Evolutionary conservation across 768 basidiomycete genomes (phyloP), one percentile per base, ranked within the genome.

Genomic region (Trametes maxima): DNA sequence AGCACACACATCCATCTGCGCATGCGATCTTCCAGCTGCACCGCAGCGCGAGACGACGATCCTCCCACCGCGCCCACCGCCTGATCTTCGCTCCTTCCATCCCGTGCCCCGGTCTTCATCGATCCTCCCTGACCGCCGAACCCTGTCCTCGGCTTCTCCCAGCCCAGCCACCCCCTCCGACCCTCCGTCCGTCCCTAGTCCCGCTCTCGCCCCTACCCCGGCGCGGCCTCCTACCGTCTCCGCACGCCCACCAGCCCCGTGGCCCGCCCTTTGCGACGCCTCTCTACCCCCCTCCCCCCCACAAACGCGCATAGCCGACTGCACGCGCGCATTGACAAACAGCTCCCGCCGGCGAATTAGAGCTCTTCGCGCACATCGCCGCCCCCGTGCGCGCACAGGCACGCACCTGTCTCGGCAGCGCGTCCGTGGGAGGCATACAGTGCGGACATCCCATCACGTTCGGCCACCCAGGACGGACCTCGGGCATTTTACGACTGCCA

Each of bases 331-430:
- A 1, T 13, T 17, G 11, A 25, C 52, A 36, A 5, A 36, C 17
- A 10, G 42, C 54, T 22, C 42, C 42, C 28, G 43, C 19, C 25
- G 25, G n/a, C 28, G 28, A 36, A 46, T 54, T 35, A 55, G 43
- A 55, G 54, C 54, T 36, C 37, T 53, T 53, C 39, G 22, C 22
- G 21, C 10, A 44, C 53, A 3, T 55, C 54, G 19, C 54, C 43
- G 42, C 33, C 35, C 24, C 45, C 45, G 24, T 50, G 7, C 19
- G 33, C 24, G 19, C 44, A 45, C 19, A n/a, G 16, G 5, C 13
- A 5, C 5, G 7, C 35, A 2, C n/a, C 17, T 37, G n/a, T n/a
- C 17, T 21, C 8, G n/a, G n/a, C n/a, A 21, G n/a, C 43, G 43
- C 43, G 43, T 8, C 43, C 43, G n/a, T 44, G 43, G n/a, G 43